Evolutionary conservation across 768 basidiomycete genomes (phyloP).

Genomic region (Panellus pusillus): DNA sequence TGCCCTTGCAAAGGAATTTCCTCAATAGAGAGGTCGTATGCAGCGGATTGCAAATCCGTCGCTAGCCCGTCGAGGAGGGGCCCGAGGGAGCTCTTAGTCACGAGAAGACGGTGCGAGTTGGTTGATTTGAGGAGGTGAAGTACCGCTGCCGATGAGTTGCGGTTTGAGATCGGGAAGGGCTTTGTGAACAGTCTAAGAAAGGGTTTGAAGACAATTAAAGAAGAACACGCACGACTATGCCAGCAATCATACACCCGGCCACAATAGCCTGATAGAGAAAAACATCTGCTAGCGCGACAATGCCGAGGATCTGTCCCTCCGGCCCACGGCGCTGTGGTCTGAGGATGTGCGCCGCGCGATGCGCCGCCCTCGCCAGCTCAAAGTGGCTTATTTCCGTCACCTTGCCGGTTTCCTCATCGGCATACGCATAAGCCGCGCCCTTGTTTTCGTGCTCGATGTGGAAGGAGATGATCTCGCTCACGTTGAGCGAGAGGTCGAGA

Average conservation of each 20-base stretch:
- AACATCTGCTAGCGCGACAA: too few relatives aligned
- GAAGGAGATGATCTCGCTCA: too few relatives aligned
- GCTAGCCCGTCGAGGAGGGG: slow-evolving; percentile 30
- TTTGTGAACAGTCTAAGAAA: slow-evolving; percentile 10
- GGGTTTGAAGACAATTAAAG: not conserved
- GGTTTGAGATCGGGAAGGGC: slow-evolving; percentile 43
- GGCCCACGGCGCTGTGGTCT: too few relatives aligned
- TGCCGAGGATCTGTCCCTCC: too few relatives aligned
- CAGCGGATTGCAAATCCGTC: slow-evolving; percentile 22
- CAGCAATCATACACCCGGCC: slow-evolving; percentile 38
- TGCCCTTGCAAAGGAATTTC: slow-evolving; percentile 33
- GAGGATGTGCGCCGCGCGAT: too few relatives aligned
- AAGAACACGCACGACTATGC: slow-evolving; percentile 31
- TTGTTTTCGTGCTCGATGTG: too few relatives aligned
- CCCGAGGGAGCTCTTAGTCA: slow-evolving; percentile 27
- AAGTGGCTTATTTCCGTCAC: too few relatives aligned
- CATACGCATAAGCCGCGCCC: too few relatives aligned
- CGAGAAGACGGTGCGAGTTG: slow-evolving; percentile 36
- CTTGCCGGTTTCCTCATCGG: too few relatives aligned
- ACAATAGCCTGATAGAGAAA: slow-evolving; percentile 37
- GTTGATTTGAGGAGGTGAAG: slow-evolving; percentile 37
- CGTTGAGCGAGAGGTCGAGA: too few relatives aligned
- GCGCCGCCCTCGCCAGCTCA: too few relatives aligned
- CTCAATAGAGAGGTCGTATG: slow-evolving; percentile 28
- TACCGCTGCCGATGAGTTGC: slow-evolving; percentile 38